These are phyloP conservation scores for Grosmannia serpens DNA, from an alignment of 2,329 filamentous ascomycete genomes.

Conservation along the genomic window DNA sequence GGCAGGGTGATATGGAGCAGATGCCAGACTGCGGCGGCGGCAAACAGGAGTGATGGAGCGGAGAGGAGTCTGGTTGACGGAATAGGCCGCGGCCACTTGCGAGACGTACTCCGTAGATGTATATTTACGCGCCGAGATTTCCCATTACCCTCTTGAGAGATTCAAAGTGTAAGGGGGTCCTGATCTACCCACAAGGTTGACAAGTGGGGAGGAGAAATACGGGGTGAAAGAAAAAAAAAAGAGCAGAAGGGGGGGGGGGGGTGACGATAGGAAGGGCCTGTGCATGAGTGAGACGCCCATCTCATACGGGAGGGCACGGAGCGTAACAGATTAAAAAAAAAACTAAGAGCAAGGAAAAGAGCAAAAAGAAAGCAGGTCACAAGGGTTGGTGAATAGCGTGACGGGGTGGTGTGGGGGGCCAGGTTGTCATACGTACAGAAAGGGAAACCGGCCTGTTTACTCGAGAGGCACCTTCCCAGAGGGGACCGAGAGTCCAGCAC, in stretches of 20 bases:
- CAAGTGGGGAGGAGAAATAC: constrained; percentile 6
- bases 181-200: constrained; percentile 9
- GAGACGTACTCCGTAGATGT: constrained; percentile 3
- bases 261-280: not conserved
- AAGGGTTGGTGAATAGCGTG: not conserved
- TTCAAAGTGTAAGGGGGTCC: not conserved
- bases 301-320: not conserved
- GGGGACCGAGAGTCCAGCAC: not conserved
- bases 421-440: not conserved
- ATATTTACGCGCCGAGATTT: constrained; percentile 9
- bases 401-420: not conserved
- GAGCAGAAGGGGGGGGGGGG: not conserved
- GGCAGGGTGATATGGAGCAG: not conserved
- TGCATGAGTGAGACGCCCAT: not conserved
- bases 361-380: not conserved
- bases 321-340: not conserved
- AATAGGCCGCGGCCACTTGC: not conserved
- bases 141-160: constrained; percentile 5
- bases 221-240: not conserved
- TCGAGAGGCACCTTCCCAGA: not conserved
- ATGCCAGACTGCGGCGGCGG: not conserved
- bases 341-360: not conserved
- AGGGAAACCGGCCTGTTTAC: not conserved
- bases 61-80: not conserved
- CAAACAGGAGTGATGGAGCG: not conserved